Base-by-base conservation (phyloP, 2,329 filamentous ascomycete genomes). In the Stagonosporopsis cucurbitacearum region DNA sequence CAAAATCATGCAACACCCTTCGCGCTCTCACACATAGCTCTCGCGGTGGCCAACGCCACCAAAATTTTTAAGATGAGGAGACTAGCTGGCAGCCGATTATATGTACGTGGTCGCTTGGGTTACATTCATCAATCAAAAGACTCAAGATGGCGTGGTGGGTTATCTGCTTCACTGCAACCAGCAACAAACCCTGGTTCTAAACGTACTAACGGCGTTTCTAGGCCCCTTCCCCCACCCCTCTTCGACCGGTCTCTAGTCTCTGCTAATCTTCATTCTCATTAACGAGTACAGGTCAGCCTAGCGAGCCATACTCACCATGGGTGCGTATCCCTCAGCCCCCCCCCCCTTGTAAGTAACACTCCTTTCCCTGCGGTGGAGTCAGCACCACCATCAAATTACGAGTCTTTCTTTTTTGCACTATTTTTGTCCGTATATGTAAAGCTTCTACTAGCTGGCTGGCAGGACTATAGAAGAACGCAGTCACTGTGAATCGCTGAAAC, bases 391-490 rank as follows among this genome's bases (percentile, higher is more conserved):
- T 15, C 13, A 30, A 30, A 32, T 32, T 13, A 32, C 6, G 30
- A 32, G 30, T 32, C 30, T 32, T 15, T 32, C 11, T 32, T 32
- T 32, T 32, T 32, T 32, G 30, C 12, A 32, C 4, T 15, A 3
- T 15, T 32, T 32, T 32, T 32, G 30, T 32, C 30, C 30, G 30
- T 6, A 32, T 13, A 6, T 3, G 13, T 15, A 7, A 15, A 32
- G 12, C 30, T 32, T 15, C 13, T 13, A 6, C 30, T 15, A 15
- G 3, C n/a, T n/a, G 25, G 25, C 30, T 32, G 13, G 30, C 30
- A 32, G 30, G 32, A 32, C 19, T 51, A 25, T 30, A 44, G 26
- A 39, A 15, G 23, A 44, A 51, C 48, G 48, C 43, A 32, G 15
- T 33, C 19, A 32, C 23, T 15, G 20, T 19, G n/a, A 25, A 15